These are phyloP conservation scores for Melanogaster broomeanus DNA, from an alignment of 768 basidiomycete genomes.

Conservation along the genomic window DNA sequence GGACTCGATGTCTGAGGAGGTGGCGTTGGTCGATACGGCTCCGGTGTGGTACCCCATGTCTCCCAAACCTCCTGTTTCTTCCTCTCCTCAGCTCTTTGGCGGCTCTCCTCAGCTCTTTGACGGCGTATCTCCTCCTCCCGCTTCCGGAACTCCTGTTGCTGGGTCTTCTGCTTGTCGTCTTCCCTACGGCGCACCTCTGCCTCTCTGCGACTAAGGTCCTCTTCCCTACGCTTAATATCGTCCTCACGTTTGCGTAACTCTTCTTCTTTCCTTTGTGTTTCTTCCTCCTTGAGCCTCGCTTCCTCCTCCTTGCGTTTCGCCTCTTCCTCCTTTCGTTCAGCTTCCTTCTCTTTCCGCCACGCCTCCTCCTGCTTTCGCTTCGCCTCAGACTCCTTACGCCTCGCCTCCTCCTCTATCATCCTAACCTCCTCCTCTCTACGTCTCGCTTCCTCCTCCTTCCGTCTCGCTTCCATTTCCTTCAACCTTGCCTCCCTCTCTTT, in stretches of 20 bases:
- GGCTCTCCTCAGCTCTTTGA: slow-evolving; percentile 32
- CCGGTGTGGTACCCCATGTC: slow-evolving; percentile 23
- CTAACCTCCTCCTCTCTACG: slow-evolving; percentile 27
- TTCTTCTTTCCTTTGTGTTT: slow-evolving; percentile 26
- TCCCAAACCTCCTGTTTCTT: slow-evolving; percentile 31
- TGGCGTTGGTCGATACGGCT: slow-evolving; percentile 21
- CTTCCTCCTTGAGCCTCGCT: slow-evolving; percentile 21
- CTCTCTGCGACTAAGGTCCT: slow-evolving; percentile 32
- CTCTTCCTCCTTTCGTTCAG: slow-evolving; percentile 24
- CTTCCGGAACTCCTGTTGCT: slow-evolving; percentile 31
- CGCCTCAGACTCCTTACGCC: slow-evolving; percentile 18
- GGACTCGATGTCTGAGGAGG: slow-evolving; percentile 30
- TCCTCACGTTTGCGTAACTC: slow-evolving; percentile 28
- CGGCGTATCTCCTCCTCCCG: slow-evolving; percentile 34
- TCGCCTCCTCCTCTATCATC: slow-evolving; percentile 30
- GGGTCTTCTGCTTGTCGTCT: slow-evolving; percentile 23
- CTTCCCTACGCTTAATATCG: slow-evolving; percentile 31
- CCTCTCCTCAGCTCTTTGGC: slow-evolving; percentile 32
- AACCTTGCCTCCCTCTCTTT: slow-evolving; percentile 27
- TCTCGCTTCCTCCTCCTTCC: slow-evolving; percentile 20
- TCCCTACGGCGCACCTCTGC: slow-evolving; percentile 32
- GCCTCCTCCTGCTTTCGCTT: slow-evolving; percentile 17
- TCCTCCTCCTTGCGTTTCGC: slow-evolving; percentile 29
- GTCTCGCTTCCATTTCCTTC: slow-evolving; percentile 20
- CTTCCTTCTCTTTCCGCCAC: slow-evolving; percentile 27